These are phyloP conservation scores for Circinella umbellata DNA, from an alignment of 371 early-diverging fungal species.

Conservation along the genomic window DNA sequence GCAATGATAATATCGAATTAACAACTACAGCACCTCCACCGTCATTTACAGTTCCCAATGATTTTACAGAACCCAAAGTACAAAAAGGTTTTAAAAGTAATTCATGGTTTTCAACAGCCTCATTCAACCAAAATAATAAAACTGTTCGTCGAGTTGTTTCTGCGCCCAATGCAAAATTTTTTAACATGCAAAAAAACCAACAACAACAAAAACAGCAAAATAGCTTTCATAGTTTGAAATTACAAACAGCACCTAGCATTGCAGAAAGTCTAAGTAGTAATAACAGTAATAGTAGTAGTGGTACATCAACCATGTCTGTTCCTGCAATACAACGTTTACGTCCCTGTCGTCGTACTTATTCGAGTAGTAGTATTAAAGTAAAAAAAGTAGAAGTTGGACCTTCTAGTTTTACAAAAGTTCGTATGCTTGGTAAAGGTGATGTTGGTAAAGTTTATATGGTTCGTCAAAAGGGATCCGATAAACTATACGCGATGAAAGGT, in stretches of 20 bases:
- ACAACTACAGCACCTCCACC: not conserved
- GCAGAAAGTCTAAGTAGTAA: not conserved
- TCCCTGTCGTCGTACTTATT: constrained; percentile 65
- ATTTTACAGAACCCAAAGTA: constrained; percentile 32
- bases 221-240: constrained; percentile 10
- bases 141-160: constrained; percentile 58
- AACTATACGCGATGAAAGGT: constrained; percentile 94
- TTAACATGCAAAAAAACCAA: constrained; percentile 27
- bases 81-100: constrained; percentile 36
- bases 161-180: constrained; percentile 54
- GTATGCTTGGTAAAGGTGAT: constrained; percentile 72
- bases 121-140: constrained; percentile 26
- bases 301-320: constrained; percentile 14
- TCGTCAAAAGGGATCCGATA: constrained; percentile 81
- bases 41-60: constrained; percentile 41
- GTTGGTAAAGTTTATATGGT: constrained; percentile 97
- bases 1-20: not conserved
- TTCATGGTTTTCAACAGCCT: constrained; percentile 43
- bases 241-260: constrained; percentile 8
- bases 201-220: constrained; percentile 2
- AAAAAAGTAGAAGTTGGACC: constrained; percentile 83
- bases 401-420: constrained; percentile 81
- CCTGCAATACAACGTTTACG: constrained; percentile 23
- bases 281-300: not conserved
- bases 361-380: constrained; percentile 80